Conservation (phyloP, 2,329 filamentous ascomycete species). For the Uncinocarpus reesii region DNA sequence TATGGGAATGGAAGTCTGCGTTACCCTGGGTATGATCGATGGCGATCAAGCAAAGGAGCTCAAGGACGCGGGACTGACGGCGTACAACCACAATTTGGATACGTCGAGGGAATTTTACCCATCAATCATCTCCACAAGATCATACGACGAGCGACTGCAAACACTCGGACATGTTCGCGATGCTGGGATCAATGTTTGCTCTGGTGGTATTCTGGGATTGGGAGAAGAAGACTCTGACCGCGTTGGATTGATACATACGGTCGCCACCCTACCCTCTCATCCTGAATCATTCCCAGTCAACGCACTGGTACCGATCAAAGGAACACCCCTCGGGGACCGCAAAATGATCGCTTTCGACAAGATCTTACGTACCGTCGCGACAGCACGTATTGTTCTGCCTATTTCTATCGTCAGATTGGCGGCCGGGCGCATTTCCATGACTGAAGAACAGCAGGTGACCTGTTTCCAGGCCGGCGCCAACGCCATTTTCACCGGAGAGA, state of each 20-base stretch:
- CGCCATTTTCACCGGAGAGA: slow-evolving; percentile 90
- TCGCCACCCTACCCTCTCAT: slow-evolving; percentile 67
- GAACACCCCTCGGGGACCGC: slow-evolving; percentile 69
- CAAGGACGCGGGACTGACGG: slow-evolving; percentile 72
- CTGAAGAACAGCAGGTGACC: slow-evolving; percentile 76
- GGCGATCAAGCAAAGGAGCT: slow-evolving; percentile 67
- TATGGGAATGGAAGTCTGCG: slow-evolving; percentile 82
- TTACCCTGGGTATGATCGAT: slow-evolving; percentile 92
- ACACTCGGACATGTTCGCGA: slow-evolving; percentile 72
- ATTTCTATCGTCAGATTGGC: slow-evolving; percentile 77
- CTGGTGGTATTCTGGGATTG: slow-evolving; percentile 75
- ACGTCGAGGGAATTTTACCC: slow-evolving; percentile 85
- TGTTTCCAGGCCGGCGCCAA: slow-evolving; percentile 90
- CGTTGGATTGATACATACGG: slow-evolving; percentile 71
- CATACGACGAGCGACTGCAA: slow-evolving; percentile 74
- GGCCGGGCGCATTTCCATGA: slow-evolving; percentile 71
- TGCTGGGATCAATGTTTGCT: slow-evolving; percentile 82
- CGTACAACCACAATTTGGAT: slow-evolving; percentile 92
- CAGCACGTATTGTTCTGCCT: slow-evolving; percentile 73
- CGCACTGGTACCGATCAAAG: slow-evolving; percentile 79
- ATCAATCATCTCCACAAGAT: slow-evolving; percentile 70
- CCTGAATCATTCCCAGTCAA: slow-evolving; percentile 90
- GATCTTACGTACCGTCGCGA: slow-evolving; percentile 72
- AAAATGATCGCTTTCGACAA: slow-evolving; percentile 65
- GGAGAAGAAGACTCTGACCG: slow-evolving; percentile 71